A percentile compares a stretch with the other conserved stretches of the same genome.
Conservation (phyloP, 148 eudicot species). For the Amaranthus hypochondriacus region DNA sequence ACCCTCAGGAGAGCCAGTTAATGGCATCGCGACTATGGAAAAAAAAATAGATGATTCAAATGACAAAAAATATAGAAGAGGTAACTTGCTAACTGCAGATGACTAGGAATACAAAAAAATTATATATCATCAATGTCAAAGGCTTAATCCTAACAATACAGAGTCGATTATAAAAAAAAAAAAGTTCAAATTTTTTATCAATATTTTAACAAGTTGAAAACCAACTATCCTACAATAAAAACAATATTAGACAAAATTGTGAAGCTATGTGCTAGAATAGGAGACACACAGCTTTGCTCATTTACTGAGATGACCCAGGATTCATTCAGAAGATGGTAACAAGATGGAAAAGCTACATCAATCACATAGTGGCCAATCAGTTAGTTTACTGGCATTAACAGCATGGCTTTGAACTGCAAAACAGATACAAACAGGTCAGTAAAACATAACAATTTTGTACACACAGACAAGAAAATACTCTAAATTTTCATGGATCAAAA, state of each 20-base stretch:
- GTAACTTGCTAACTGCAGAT: too few relatives aligned
- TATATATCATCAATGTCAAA: too few relatives aligned
- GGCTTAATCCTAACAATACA: too few relatives aligned
- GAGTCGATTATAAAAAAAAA: background rate
- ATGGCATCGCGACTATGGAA: too few relatives aligned
- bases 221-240: background rate
- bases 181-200: background rate
- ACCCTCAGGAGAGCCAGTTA: too few relatives aligned
- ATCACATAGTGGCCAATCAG: background rate
- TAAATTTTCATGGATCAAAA: background rate
- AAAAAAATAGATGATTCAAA: too few relatives aligned
- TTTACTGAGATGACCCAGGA: slow-evolving; percentile 1
- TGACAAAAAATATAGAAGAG: too few relatives aligned
- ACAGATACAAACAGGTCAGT: background rate
- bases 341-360: background rate
- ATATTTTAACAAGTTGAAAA: background rate
- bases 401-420: slow-evolving; percentile 12
- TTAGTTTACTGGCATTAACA: background rate
- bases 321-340: background rate
- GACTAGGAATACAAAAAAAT: too few relatives aligned
- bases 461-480: background rate
- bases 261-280: slow-evolving; percentile 5
- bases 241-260: background rate
- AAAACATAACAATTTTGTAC: background rate
- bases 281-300: slow-evolving; percentile 15